Percentiles rank a stretch among this genome's conserved stretches.
Evolutionary conservation across 2,329 filamentous ascomycete genomes (phyloP).

Genomic region (Phialemonium atrogriseum): DNA sequence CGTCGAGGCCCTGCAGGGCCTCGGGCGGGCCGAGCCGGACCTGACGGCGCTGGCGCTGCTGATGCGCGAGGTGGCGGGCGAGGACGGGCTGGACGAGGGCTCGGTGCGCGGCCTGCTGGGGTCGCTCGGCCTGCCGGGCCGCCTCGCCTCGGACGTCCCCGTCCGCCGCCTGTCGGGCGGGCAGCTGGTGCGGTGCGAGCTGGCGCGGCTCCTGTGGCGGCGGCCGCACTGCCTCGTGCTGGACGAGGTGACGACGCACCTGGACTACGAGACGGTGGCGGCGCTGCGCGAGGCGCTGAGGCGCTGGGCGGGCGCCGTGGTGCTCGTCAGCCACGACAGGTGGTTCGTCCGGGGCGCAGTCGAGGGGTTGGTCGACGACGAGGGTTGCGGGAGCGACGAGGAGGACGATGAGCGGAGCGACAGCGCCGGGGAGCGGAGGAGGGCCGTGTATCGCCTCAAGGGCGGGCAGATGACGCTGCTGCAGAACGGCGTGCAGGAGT

Average conservation of each 20-base stretch:
- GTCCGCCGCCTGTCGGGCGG: slow-evolving; percentile 69
- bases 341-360: slow-evolving; percentile 72
- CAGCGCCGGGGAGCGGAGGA: slow-evolving; percentile 37
- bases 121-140: slow-evolving; percentile 61
- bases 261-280: slow-evolving; percentile 74
- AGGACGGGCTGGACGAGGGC: slow-evolving; percentile 57
- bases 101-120: slow-evolving; percentile 59
- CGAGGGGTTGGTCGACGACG: slow-evolving; percentile 45
- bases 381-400: slow-evolving; percentile 28
- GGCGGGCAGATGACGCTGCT: slow-evolving; percentile 47
- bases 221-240: slow-evolving; percentile 66
- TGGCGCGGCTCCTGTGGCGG: slow-evolving; percentile 61
- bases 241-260: slow-evolving; percentile 77
- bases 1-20: slow-evolving; percentile 56
- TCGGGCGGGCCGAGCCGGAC: slow-evolving; percentile 37
- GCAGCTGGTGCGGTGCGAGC: slow-evolving; percentile 58
- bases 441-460: slow-evolving; percentile 53
- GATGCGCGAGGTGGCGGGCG: slow-evolving; percentile 40
- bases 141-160: slow-evolving; percentile 64
- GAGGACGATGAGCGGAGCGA: slow-evolving; percentile 35
- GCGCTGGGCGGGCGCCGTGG: slow-evolving; percentile 63
- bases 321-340: slow-evolving; percentile 74
- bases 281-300: slow-evolving; percentile 60
- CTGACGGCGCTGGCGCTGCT: slow-evolving; percentile 61
- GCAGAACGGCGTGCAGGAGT: slow-evolving; percentile 54